Evolutionary conservation across 2,329 filamentous ascomycete species (phyloP), one percentile per base, ranked within the genome.

Genomic region (Drechslerella dactyloides): DNA sequence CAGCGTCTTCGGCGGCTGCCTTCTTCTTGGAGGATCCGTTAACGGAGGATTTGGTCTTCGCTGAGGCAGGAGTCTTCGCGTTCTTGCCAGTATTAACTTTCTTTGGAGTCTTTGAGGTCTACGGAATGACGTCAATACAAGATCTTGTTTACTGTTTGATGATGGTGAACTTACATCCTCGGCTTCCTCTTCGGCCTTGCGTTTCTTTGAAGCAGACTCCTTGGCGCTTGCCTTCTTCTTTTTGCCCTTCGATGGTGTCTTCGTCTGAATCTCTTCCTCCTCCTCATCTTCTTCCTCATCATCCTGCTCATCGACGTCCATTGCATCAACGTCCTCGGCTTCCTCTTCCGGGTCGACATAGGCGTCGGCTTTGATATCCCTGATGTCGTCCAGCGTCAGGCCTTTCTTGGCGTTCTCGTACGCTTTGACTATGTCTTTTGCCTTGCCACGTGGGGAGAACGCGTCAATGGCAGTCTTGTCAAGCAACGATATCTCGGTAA

Each of bases 301-400:
- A 13, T 80, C 74, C 6, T 77, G 78, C 23, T 79, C 80, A 48
- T 77, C 80, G 44, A 75, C 75, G 33, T 76, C 75, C 75, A 76
- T 76, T 15, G 59, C 54, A 37, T 73, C 74, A 13, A 59, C 46
- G 19, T 64, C 64, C n/a, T 57, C 64, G n/a, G 24, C 52, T 17
- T 70, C 70, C 46, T 66, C 75, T 77, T 80, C 75, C 17, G 74
- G 76, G 17, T 68, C 65, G 15, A 61, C 74, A 59, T 73, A 82
- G 74, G 86, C 84, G 74, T 87, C 85, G 6, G 85, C 86, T 77
- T 91, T 84, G 73, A 97, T 83, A 11, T 86, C 84, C 82, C 97
- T 96, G 84, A 93, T 97, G 80, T 90, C 86, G 2, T 89, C 83
- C 35, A 99, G 82, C 62, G 90, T 85, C 76, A 96, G 86, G 59